Evolutionary conservation across 2,329 filamentous ascomycete species (phyloP), one percentile per base, ranked within the genome.

Genomic region (Rasamsonia emersonii): DNA sequence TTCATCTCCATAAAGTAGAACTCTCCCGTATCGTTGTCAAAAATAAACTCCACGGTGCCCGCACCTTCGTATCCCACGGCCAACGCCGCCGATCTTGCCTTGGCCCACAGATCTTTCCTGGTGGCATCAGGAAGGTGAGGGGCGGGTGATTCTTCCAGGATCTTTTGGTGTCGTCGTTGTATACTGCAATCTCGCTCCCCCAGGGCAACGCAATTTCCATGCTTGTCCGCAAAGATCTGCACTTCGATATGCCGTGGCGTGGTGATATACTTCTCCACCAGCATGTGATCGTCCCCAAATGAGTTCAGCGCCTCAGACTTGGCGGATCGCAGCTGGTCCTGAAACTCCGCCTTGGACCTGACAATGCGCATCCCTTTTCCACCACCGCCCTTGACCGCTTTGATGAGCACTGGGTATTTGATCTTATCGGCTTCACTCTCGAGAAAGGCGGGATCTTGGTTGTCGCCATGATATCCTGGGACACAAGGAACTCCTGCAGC

Each of bases 401-500:
- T 80, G 28, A 80, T 66, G 6, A 80, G 63, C 2, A 79, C 75
- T 0, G 74, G 75, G 42, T 75, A 77, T 38, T 73, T 73, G 46
- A 82, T 79, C 42, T 82, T 76, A 46, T 73, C 74, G 5, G 91
- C 89, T 54, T 89, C 77, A 7, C 67, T 63, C 34, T 85, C 71
- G 17, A 82, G 63, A 38, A 70, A 67, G 6, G 61, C 54, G 1
- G 72, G 65, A 29, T 81, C 76, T 62, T 98, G 91, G 32, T 94
- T 84, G 1, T 70, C 50, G 11, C 91, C 91, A 55, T 96, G 91
- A 51, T 98, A 98, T 1, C 91, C 91, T 0, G 91, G 91, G 29
- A 98, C 91, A 50, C 91, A 96, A 4, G 88, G 88, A 3, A 98
- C 91, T 6, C 86, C 86, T n/a, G 91, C 89, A 4, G 77, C 77